A percentile compares a stretch with the other conserved stretches of the same genome.
phyloP scores from a whole-genome alignment of 352 stramenopile species.

The Globisporangium polare region DNA sequence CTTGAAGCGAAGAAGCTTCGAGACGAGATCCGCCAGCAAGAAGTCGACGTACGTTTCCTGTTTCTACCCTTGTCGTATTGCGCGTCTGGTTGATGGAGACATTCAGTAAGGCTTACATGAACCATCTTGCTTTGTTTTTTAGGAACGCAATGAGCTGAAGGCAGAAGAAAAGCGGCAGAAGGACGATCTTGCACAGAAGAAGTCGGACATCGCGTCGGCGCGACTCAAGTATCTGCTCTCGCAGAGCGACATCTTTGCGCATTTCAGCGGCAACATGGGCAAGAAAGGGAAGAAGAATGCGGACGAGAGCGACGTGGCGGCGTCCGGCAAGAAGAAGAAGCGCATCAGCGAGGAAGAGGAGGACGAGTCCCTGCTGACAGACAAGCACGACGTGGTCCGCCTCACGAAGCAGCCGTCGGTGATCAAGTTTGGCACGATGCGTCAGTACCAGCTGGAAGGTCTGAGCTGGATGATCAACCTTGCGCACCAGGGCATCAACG shows the following conservation, averaged over 20 bases:
- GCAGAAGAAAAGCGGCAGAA: slow-evolving; percentile 78
- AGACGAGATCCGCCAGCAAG: slow-evolving; percentile 75
- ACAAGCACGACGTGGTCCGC: slow-evolving; percentile 87
- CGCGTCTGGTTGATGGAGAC: neutral
- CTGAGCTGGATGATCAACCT: slow-evolving; percentile 99
- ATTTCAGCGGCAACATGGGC: slow-evolving; percentile 92
- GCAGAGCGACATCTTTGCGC: slow-evolving; percentile 97
- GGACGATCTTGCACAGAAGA: slow-evolving; percentile 70
- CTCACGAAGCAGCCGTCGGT: slow-evolving; percentile 88
- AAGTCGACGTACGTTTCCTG: slow-evolving; percentile 25
- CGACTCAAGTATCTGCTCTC: slow-evolving; percentile 93
- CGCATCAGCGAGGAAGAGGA: slow-evolving; percentile 83
- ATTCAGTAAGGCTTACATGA: no score
- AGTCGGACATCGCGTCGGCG: slow-evolving; percentile 74
- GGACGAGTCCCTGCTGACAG: slow-evolving; percentile 66
- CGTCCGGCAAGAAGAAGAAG: slow-evolving; percentile 82
- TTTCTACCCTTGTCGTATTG: neutral
- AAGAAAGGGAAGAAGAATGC: slow-evolving; percentile 56
- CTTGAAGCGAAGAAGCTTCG: slow-evolving; percentile 60
- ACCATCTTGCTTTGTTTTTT: neutral
- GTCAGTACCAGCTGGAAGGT: slow-evolving; percentile 98
- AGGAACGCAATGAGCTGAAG: slow-evolving; percentile 67
- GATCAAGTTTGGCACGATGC: slow-evolving; percentile 95
- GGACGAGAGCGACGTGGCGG: slow-evolving; percentile 17
- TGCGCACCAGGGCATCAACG: slow-evolving; percentile 98